These are phyloP conservation scores for Citropsis articulata DNA, from an alignment of 345 rosid genomes.

Conservation along the genomic window DNA sequence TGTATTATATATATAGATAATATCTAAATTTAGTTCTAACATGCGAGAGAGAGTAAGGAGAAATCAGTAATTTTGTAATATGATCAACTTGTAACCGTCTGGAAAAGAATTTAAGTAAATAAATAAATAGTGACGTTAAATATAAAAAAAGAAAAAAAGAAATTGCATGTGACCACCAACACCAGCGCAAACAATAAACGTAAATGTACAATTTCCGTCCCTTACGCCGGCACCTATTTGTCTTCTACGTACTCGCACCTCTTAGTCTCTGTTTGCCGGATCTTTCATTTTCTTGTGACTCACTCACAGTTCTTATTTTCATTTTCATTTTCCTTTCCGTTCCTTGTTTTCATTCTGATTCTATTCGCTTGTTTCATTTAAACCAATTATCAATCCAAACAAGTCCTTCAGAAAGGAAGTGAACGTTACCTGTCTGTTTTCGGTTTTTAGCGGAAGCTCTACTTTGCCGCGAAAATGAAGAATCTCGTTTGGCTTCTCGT, in stretches of 20 bases:
- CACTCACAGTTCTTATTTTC: background rate
- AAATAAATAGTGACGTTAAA: constrained; percentile 8
- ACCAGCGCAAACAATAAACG: background rate
- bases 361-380: too few species aligned
- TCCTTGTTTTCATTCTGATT: background rate
- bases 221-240: constrained; percentile 37
- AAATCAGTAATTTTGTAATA: background rate
- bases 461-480: background rate
- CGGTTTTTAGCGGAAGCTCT: constrained; percentile 2
- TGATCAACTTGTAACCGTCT: background rate
- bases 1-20: too few species aligned
- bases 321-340: background rate
- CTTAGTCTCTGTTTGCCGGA: background rate
- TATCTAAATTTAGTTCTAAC: too few species aligned
- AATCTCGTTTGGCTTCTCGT: background rate
- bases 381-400: background rate
- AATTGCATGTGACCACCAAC: constrained; percentile 17
- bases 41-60: background rate
- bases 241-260: constrained; percentile 18
- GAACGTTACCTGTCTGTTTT: constrained; percentile 9
- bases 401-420: background rate
- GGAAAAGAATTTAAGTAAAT: background rate
- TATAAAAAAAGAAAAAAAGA: background rate
- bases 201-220: constrained; percentile 18
- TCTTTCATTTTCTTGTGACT: constrained; percentile 1